A percentile compares a stretch with the other conserved stretches of the same genome.
These are phyloP conservation scores for Pythium dissotocum DNA, from an alignment of 352 stramenopile genomes.

Conservation along the genomic window DNA sequence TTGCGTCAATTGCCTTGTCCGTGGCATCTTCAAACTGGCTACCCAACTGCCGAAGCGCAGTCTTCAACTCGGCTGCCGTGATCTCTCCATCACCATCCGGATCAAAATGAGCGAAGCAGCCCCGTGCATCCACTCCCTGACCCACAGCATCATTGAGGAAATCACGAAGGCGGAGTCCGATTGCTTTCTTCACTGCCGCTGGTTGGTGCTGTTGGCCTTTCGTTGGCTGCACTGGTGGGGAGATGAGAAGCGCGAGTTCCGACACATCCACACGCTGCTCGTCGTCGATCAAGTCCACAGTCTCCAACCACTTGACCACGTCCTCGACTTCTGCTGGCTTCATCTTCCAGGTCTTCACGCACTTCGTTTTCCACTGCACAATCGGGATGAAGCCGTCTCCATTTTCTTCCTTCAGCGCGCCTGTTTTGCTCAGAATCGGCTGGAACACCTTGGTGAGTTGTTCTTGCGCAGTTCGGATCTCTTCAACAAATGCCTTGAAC, in stretches of 20 bases:
- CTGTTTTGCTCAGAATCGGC: neutral
- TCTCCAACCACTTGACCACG: constrained; percentile 10
- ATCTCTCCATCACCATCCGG: constrained; percentile 46
- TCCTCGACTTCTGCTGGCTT: constrained; percentile 25
- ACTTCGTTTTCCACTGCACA: constrained; percentile 40
- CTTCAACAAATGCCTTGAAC: constrained; percentile 55
- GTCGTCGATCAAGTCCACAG: constrained; percentile 33
- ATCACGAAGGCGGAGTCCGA: constrained; percentile 24
- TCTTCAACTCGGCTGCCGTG: constrained; percentile 53
- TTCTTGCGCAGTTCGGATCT: constrained; percentile 33
- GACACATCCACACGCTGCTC: constrained; percentile 29
- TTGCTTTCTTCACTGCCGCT: constrained; percentile 8
- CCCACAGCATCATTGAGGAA: constrained; percentile 40
- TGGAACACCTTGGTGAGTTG: constrained; percentile 15
- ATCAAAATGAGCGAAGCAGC: constrained; percentile 65
- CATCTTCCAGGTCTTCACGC: constrained; percentile 34
- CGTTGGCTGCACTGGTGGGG: neutral
- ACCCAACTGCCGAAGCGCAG: constrained; percentile 46
- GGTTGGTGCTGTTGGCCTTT: neutral
- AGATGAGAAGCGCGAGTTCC: constrained; percentile 34
- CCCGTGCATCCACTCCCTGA: constrained; percentile 45
- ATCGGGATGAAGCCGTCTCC: constrained; percentile 3
- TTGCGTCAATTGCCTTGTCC: constrained; percentile 39
- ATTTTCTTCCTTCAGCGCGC: neutral
- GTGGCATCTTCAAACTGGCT: constrained; percentile 45